Evolutionary conservation across 805 yeast species (phyloP).

Genomic region (Isabelozyma rhagii): DNA sequence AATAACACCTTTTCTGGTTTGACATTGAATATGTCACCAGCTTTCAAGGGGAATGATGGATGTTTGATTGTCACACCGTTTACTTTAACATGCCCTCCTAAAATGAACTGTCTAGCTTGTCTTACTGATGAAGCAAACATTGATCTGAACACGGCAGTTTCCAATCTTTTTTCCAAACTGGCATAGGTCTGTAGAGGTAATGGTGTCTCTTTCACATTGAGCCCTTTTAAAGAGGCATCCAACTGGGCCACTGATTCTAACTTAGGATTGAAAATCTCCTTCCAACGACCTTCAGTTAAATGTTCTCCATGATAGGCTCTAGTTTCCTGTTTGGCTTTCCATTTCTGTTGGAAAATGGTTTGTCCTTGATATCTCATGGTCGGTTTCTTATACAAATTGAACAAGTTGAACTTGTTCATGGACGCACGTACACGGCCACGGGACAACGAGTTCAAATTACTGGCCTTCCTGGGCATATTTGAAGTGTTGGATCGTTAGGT

Average conservation of each 20-base stretch:
- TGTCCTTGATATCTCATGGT: slow-evolving; percentile 51
- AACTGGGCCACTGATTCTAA: slow-evolving; percentile 85
- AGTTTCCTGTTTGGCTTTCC: slow-evolving; percentile 87
- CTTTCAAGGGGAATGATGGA: slow-evolving; percentile 71
- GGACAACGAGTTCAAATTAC: slow-evolving; percentile 52
- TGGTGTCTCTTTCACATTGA: slow-evolving; percentile 62
- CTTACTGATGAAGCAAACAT: slow-evolving; percentile 91
- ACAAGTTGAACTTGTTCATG: slow-evolving; percentile 87
- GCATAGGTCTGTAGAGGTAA: slow-evolving; percentile 86
- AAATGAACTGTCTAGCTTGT: slow-evolving; percentile 87
- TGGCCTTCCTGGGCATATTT: slow-evolving; percentile 62
- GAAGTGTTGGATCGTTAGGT: background rate
- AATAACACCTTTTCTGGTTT: slow-evolving; percentile 79
- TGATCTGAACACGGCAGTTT: slow-evolving; percentile 85
- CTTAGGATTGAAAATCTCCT: slow-evolving; percentile 62
- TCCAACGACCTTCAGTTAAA: slow-evolving; percentile 80
- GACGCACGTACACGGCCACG: slow-evolving; percentile 82
- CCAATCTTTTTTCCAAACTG: slow-evolving; percentile 82
- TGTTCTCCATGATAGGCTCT: slow-evolving; percentile 96
- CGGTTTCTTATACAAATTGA: slow-evolving; percentile 78
- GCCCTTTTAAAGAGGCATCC: slow-evolving; percentile 73
- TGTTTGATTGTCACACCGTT: slow-evolving; percentile 77
- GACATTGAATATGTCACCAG: slow-evolving; percentile 87
- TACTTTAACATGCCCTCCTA: slow-evolving; percentile 78
- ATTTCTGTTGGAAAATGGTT: slow-evolving; percentile 88